Evolutionary conservation across 2,329 filamentous ascomycete species (phyloP).

Genomic region (Nigrospora sphaerica): DNA sequence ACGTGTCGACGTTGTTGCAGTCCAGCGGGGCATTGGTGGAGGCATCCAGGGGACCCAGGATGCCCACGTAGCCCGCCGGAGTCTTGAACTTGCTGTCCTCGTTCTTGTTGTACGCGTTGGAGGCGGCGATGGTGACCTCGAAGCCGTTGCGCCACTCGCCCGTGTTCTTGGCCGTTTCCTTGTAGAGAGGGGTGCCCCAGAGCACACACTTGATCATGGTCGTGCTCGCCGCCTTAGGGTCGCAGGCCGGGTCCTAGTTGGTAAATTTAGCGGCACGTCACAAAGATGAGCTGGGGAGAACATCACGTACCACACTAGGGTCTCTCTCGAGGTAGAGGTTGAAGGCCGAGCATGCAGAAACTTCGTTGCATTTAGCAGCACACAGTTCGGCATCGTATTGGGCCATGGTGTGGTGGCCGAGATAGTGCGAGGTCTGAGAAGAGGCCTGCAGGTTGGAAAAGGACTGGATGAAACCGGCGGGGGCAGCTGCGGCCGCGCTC

Average conservation of each 20-base stretch:
- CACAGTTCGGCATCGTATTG: slow-evolving; percentile 15
- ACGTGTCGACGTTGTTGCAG: slow-evolving; percentile 16
- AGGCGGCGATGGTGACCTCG: slow-evolving; percentile 31
- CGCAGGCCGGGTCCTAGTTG: too few species aligned
- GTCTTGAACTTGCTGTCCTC: slow-evolving; percentile 3
- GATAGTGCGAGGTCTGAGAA: slow-evolving; percentile 22
- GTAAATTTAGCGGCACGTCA: too few species aligned
- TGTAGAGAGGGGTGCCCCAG: slow-evolving; percentile 17
- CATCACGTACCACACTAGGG: slow-evolving; percentile 8
- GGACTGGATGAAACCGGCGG: slow-evolving; percentile 22
- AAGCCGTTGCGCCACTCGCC: slow-evolving; percentile 14
- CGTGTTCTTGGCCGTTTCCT: slow-evolving; percentile 13
- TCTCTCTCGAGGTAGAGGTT: slow-evolving; percentile 23
- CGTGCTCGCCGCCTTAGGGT: slow-evolving; percentile 11
- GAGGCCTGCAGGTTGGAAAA: slow-evolving; percentile 23
- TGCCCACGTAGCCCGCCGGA: slow-evolving; percentile 3
- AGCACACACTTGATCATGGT: slow-evolving; percentile 21
- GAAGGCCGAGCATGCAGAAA: slow-evolving; percentile 15
- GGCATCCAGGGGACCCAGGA: slow-evolving; percentile 4
- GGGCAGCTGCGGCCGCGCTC: slow-evolving; percentile 12
- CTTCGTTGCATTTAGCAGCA: slow-evolving; percentile 13
- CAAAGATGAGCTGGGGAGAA: too few species aligned
- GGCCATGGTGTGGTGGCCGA: slow-evolving; percentile 13
- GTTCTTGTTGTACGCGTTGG: slow-evolving; percentile 26
- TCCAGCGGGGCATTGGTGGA: slow-evolving; percentile 20